Evolutionary conservation across 2,329 filamentous ascomycete genomes (phyloP), one percentile per base, ranked within the genome.

Genomic region (Penicillium sp.): DNA sequence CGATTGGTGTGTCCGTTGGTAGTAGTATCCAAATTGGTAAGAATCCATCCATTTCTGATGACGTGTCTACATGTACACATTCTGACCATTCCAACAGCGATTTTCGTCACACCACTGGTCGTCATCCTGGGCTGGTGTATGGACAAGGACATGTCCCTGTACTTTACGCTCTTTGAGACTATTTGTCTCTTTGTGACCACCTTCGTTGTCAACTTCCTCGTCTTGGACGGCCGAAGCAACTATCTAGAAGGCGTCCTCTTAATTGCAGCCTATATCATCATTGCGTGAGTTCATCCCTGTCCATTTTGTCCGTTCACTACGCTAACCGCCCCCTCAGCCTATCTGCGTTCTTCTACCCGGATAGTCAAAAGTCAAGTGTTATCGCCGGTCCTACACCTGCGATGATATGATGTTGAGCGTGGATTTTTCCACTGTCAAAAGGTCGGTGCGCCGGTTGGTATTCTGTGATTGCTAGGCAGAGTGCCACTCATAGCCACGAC

Each of bases 121-220:
- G 87, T 91, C 54, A 82, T 92, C 36, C 84, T 92, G 35, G 63
- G 89, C 52, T 93, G 89, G 89, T 86, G 85, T 60, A 85, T 91
- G 81, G 82, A 83, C 59, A 85, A 87, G 58, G 80, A 85, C 1
- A 93, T 93, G 82, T 81, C 78, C 41, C 69, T 85, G 11, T 84
- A 84, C 72, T 85, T 85, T 66, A 84, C 83, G 56, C 73, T 84
- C 17, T 85, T 85, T 60, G 82, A 85, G 69, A 85, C 82, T 2
- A 76, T 91, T 22, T 87, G 89, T 38, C 77, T 96, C 38, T 95
- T 96, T 64, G 89, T 94, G 12, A 86, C 90, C 2, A 89, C 90
- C 0, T 84, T 96, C 40, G 81, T 96, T 33, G 89, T 92, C 55
- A 96, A 95, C 70, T 96, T 95, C 69, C 75, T 96, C 41, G 90